Evolutionary conservation across 495 filamentous ascomycete genomes (phyloP).

Genomic region (Penicillium odoratum): DNA sequence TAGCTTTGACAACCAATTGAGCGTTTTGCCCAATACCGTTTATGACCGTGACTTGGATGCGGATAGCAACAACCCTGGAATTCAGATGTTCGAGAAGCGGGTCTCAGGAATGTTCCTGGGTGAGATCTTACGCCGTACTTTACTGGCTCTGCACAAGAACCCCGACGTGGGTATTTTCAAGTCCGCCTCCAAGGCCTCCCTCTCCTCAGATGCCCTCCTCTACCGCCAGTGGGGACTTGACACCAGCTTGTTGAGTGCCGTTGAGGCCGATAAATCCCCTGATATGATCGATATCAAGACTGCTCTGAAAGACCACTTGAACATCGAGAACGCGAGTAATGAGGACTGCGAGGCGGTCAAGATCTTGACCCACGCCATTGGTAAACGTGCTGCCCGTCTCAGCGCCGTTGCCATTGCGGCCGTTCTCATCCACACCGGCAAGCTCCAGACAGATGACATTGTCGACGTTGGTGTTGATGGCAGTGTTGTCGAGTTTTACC

Average conservation of each 20-base stretch:
- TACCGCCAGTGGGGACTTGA: slow-evolving; percentile 86
- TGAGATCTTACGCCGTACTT: slow-evolving; percentile 80
- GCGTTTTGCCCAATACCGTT: slow-evolving; percentile 77
- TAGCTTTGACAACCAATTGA: slow-evolving; percentile 92
- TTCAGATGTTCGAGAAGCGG: slow-evolving; percentile 99
- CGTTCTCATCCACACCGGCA: slow-evolving; percentile 71
- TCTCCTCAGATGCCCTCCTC: slow-evolving; percentile 63
- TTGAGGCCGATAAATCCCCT: slow-evolving; percentile 69
- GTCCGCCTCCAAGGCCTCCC: slow-evolving; percentile 63
- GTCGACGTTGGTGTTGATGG: slow-evolving; percentile 92
- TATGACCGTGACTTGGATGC: slow-evolving; percentile 81
- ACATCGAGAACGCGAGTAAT: slow-evolving; percentile 64
- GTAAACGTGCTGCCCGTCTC: slow-evolving; percentile 83
- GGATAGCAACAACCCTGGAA: slow-evolving; percentile 84
- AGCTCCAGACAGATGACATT: slow-evolving; percentile 61
- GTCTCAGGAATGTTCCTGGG: slow-evolving; percentile 98
- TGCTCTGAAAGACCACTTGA: slow-evolving; percentile 71
- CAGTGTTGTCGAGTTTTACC: slow-evolving; percentile 88
- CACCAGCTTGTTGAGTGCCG: slow-evolving; percentile 78
- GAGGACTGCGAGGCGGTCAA: slow-evolving; percentile 85
- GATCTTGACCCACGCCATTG: slow-evolving; percentile 77
- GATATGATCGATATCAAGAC: slow-evolving; percentile 66
- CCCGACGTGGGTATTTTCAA: slow-evolving; percentile 64
- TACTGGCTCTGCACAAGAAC: slow-evolving; percentile 66
- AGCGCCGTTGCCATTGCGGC: slow-evolving; percentile 83